Base-by-base conservation (phyloP, 164 flowering plant genomes). In the Piper longum region DNA sequence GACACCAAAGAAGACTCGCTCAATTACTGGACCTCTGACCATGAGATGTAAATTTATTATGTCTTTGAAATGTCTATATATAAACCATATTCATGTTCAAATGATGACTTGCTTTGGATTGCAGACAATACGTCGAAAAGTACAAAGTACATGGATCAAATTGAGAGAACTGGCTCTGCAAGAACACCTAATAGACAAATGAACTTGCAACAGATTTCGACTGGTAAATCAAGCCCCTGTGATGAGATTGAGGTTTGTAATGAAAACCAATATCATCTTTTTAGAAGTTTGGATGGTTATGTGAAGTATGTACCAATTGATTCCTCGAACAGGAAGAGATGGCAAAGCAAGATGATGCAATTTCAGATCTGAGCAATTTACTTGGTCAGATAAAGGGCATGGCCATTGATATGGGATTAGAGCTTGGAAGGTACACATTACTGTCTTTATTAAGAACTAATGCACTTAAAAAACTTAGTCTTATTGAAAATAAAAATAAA, bases 1-100 rank as follows among this genome's bases (percentile, higher is more conserved):
- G 99, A 90, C 81, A 78, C 93, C 99, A 55, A 90, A 87, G 81
- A 93, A 85, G 85, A 75, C 74, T 61, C 75, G 73, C 52, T 66
- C 81, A 59, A 85, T 93, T 45, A 62, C 68, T 3, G 99, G 99
- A 63, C 97, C 99, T 67, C 14, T 70, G 14, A 72, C 71, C 44
- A 72, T 76, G 5, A 64, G 76, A 76, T 91, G 96, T 87, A 57
- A 54, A 39, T 40, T 62, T 41, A 42, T 4, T 59, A 41, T 43
- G 11, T 61, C 43, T 41, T 26, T 51, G 56, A 43, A 44, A 26
- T 40, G 48, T 45, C n/a, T n/a, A 19, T 16, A 1, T n/a, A 14
- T 2, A 5, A 14, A 60, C 41, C 36, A 57, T 41, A 16, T 55
- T 51, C 65, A 67, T 59, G 40, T 58, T 70, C 54, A 43, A 13